Evolutionary conservation across 768 basidiomycete species (phyloP), one percentile per base, ranked within the genome.

Genomic region (Lyophyllum atratum): DNA sequence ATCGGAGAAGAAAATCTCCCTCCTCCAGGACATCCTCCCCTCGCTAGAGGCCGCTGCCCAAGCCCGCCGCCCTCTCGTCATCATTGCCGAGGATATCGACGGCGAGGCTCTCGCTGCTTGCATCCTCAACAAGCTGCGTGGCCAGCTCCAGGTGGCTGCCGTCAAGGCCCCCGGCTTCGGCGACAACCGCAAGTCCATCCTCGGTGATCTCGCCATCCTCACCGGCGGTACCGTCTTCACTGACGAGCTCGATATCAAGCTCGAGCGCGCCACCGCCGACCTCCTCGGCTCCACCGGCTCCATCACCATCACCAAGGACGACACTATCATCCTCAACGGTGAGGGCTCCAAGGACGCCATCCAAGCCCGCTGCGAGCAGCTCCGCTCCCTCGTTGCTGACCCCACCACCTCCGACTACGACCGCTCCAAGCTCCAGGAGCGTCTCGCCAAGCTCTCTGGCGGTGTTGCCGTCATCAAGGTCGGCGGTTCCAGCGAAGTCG

Each of bases 381-480:
- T 99, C 68, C 88, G 97, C 51, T 74, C 85, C 17, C 80, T 96
- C 64, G 78, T 98, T 66, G 78, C 77, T 34, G 96, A 98, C 75
- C 65, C 83, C 15, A 85, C 91, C 5, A 98, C 97, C 29, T 87
- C 85, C 66, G 97, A 99, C 59, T 98, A 89, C 71, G 95, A 99
- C 84, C 83, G 86, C 68, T 87, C 87, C 63, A 98, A 97, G 78
- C 84, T 99, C 49, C 95, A 98, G 72, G 96, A 98, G 72, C 91
- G 96, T 62, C 83, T 99, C 44, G 96, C 96, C 61, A 98, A 99
- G 83, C 81, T 98, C 52, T 85, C 85, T 43, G 96, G 96, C 44
- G 95, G 96, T 74, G 96, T 98, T 46, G 96, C 96, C 15, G 95
- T 98, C 75, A 98, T 98, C 83, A 95, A 93, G 76, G 96, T 98